Percentiles rank a stretch among this genome's conserved stretches.
These are phyloP conservation scores for Cruciata laevipes DNA, from an alignment of 257 asterid species.

Conservation along the genomic window DNA sequence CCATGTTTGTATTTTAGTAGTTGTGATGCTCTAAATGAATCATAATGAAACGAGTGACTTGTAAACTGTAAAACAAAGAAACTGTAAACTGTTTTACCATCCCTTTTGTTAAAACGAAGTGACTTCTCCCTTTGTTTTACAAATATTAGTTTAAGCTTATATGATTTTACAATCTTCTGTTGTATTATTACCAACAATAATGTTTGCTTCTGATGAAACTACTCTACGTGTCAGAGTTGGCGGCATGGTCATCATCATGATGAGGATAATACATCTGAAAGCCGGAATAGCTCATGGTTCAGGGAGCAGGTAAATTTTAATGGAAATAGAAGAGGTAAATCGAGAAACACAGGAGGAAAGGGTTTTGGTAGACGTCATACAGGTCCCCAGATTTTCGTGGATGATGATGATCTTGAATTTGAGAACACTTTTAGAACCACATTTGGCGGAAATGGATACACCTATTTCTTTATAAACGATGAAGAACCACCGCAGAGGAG, in stretches of 20 bases:
- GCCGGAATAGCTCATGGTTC: slow-evolving; percentile 52
- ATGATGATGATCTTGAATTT: slow-evolving; percentile 44
- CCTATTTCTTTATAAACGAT: slow-evolving; percentile 43
- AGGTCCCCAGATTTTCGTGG: slow-evolving; percentile 44
- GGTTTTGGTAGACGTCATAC: slow-evolving; percentile 42
- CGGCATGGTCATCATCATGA: slow-evolving; percentile 30
- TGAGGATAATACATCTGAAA: slow-evolving; percentile 40
- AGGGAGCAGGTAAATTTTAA: slow-evolving; percentile 42
- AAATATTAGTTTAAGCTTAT: no score
- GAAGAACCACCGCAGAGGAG: slow-evolving; percentile 48
- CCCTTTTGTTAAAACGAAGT: not conserved
- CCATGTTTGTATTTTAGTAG: not conserved
- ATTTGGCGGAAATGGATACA: slow-evolving; percentile 45
- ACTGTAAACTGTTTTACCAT: not conserved
- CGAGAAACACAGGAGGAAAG: slow-evolving; percentile 36
- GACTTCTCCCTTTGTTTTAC: no score
- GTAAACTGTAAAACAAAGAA: not conserved
- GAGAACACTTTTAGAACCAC: slow-evolving; percentile 53
- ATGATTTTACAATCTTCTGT: not conserved
- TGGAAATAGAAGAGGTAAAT: slow-evolving; percentile 40
- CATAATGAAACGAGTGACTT: not conserved
- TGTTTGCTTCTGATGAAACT: slow-evolving; percentile 5
- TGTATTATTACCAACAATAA: not conserved
- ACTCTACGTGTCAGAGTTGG: slow-evolving; percentile 38
- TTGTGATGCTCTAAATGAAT: not conserved